Evolutionary conservation across 805 yeast genomes (phyloP).

Genomic region (Candida boleticola): DNA sequence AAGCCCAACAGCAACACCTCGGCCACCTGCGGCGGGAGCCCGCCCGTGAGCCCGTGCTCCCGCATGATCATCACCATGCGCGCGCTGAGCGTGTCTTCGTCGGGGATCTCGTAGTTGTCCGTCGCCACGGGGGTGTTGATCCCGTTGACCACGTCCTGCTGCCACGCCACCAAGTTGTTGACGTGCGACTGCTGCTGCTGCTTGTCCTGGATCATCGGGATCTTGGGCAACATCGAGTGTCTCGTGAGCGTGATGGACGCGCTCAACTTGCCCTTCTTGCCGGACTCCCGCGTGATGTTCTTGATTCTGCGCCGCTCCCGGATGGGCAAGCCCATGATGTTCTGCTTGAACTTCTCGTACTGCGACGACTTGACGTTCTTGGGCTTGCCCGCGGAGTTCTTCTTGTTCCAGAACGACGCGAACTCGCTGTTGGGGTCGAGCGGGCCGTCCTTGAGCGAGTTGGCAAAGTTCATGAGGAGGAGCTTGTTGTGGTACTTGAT

Average conservation of each 20-base stretch:
- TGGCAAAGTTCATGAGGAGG: slow-evolving; percentile 77
- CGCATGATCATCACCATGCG: slow-evolving; percentile 80
- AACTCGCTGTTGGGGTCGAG: slow-evolving; percentile 47
- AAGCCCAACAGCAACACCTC: slow-evolving; percentile 78
- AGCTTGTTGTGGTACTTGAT: slow-evolving; percentile 78
- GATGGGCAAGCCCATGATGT: slow-evolving; percentile 80
- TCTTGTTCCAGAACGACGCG: slow-evolving; percentile 47
- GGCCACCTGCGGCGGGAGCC: slow-evolving; percentile 72
- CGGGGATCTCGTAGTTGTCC: slow-evolving; percentile 82
- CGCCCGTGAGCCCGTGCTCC: slow-evolving; percentile 86
- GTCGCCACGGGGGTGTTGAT: slow-evolving; percentile 77
- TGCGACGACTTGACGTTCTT: slow-evolving; percentile 61
- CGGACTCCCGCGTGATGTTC: slow-evolving; percentile 77
- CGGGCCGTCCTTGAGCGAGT: slow-evolving; percentile 76
- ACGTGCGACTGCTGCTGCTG: slow-evolving; percentile 44
- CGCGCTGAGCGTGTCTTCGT: slow-evolving; percentile 60
- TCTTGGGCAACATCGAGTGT: slow-evolving; percentile 74
- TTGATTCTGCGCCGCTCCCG: slow-evolving; percentile 84
- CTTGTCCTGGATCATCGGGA: slow-evolving; percentile 67
- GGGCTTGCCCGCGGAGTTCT: slow-evolving; percentile 36
- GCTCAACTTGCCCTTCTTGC: slow-evolving; percentile 70
- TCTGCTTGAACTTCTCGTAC: slow-evolving; percentile 78
- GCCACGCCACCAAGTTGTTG: slow-evolving; percentile 71
- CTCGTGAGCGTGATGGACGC: slow-evolving; percentile 69
- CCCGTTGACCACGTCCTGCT: slow-evolving; percentile 87